phyloP scores from a whole-genome alignment of 1,284 basidiomycete genomes.

The Tilletia caries region DNA sequence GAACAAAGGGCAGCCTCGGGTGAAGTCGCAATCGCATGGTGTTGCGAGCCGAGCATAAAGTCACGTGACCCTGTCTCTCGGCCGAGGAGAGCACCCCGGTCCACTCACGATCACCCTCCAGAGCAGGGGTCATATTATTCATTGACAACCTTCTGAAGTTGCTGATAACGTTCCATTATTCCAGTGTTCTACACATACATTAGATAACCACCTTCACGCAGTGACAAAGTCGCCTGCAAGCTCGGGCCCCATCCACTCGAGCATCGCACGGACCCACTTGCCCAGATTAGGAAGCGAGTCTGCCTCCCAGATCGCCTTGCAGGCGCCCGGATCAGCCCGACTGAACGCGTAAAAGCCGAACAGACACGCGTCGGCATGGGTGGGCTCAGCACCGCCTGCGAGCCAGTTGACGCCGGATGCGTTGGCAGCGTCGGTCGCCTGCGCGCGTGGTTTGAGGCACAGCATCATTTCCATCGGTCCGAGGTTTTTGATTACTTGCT shows the following conservation, averaged over 20 bases:
- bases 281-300: constrained; percentile 22
- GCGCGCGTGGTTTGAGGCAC: neutral
- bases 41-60: no score
- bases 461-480: constrained; percentile 17
- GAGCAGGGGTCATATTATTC: no score
- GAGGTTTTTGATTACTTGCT: neutral
- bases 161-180: no score
- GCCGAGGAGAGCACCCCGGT: no score
- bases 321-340: constrained; percentile 24
- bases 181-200: no score
- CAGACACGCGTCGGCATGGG: constrained; percentile 40
- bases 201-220: neutral
- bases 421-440: no score
- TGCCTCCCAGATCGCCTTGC: constrained; percentile 31
- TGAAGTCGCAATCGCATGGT: no score
- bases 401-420: constrained; percentile 26
- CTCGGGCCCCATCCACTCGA: constrained; percentile 30
- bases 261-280: constrained; percentile 32
- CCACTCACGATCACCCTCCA: no score
- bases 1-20: no score
- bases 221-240: constrained; percentile 29
- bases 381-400: constrained; percentile 32
- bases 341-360: constrained; percentile 38
- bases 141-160: no score
- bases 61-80: no score